A percentile compares a stretch with the other conserved stretches of the same genome.
Evolutionary conservation across 176 grass and related monocot species (phyloP).

Genomic region (Luzula sylvatica): DNA sequence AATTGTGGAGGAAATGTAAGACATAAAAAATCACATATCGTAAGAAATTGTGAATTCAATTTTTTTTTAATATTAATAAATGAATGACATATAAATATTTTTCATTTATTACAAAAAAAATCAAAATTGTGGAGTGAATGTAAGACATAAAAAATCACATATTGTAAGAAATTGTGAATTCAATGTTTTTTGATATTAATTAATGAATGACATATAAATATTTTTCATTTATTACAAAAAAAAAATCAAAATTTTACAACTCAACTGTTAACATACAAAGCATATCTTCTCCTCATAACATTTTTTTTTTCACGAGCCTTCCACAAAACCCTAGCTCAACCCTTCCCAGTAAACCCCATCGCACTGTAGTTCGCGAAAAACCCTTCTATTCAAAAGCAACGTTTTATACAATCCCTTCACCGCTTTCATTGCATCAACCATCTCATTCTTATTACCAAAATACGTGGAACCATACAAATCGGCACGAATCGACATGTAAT

Average conservation of each 20-base stretch:
- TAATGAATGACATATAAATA: no score
- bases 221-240: no score
- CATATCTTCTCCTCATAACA: slow-evolving; percentile 63
- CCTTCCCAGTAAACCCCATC: slow-evolving; percentile 41
- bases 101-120: no score
- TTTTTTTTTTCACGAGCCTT: slow-evolving; percentile 60
- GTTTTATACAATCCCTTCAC: slow-evolving; percentile 60
- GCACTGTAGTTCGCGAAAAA: slow-evolving; percentile 49
- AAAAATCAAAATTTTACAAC: neutral
- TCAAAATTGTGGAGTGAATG: no score
- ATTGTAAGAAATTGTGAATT: no score
- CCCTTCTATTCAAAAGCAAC: slow-evolving; percentile 82
- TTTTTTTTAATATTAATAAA: no score
- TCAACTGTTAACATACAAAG: slow-evolving; percentile 37
- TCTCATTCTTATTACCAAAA: slow-evolving; percentile 99
- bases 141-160: no score
- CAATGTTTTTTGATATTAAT: no score
- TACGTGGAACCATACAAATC: slow-evolving; percentile 68
- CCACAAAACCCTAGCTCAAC: slow-evolving; percentile 70
- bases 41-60: no score
- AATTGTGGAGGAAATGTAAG: no score
- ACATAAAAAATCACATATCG: no score
- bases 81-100: no score
- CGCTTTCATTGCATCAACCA: slow-evolving; percentile 81
- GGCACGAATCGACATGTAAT: slow-evolving; percentile 85